Base-by-base conservation (phyloP, 768 basidiomycete genomes). In the Podaxis sp. region DNA sequence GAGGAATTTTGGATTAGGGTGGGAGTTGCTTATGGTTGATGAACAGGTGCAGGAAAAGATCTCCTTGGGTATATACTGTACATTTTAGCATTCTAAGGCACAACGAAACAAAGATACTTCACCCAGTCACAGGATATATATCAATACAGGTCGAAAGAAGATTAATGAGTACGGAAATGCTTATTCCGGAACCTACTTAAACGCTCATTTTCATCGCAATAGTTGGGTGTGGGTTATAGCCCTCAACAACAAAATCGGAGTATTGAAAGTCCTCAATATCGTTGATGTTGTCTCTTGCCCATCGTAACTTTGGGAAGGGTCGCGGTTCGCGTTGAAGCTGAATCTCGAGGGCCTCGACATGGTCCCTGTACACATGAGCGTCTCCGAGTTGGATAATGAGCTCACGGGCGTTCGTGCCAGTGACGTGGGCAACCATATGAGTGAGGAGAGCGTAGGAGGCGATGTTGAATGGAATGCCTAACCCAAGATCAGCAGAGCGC, bases 381-480 rank as follows among this genome's bases (percentile, higher is more conserved):
- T 99, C 97, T 2, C 97, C 97, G 67, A 99, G 91, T 74, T 97
- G 96, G 65, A 98, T 91, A 70, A 96, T 82, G 59, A 99, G 86
- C 73, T 97, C 96, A 73, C 90, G 88, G 0, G 97, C 85, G 36
- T 88, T 86, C 3, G 93, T 95, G 49, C 84, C 82, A 12, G 96
- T 98, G 62, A 97, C 87, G 26, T 86, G 88, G n/a, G 96, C 96
- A 66, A 99, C 86, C 93, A 99, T 95, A 75, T 98, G 95, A 0
- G 96, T 97, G 58, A 99, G 86, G 22, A 99, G 85, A 5, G 97
- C 92, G 75, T 99, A 99, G 0, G 97, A 99, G 12, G 96, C 97
- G 75, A 99, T 99, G 76, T 99, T 99, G 85, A 99, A 99, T 0
- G 96, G 96, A 54, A 99, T 93, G 2, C 96, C 96, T 41, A 99